Percentiles rank a stretch among this genome's conserved stretches.
Evolutionary conservation across 352 stramenopile genomes (phyloP).

Genomic region (Globisporangium ultimum): DNA sequence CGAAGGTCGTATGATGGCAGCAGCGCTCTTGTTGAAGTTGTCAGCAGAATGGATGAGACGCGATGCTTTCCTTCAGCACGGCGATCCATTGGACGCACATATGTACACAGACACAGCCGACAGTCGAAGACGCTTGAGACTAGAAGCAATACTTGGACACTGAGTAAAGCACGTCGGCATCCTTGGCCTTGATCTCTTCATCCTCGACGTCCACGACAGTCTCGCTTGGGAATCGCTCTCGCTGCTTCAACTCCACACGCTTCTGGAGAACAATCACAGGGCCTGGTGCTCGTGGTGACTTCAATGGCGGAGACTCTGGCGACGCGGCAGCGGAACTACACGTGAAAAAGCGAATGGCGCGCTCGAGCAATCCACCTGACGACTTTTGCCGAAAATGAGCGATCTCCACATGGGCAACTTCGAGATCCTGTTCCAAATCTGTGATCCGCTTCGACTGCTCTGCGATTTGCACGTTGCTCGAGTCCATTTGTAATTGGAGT

Average conservation of each 20-base stretch:
- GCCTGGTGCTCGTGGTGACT: conserved; percentile 11
- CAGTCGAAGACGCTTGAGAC: neutral
- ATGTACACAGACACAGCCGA: neutral
- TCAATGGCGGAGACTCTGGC: conserved; percentile 29
- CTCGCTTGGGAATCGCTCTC: conserved; percentile 25
- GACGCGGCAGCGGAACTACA: conserved; percentile 60
- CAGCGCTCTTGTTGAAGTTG: neutral
- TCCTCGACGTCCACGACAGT: conserved; percentile 38
- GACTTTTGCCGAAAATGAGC: conserved; percentile 42
- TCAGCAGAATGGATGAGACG: conserved; percentile 2
- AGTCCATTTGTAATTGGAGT: conserved; percentile 50
- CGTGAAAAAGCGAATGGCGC: conserved; percentile 84
- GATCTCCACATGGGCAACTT: conserved; percentile 47
- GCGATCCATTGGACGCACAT: conserved; percentile 1
- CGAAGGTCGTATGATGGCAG: no score
- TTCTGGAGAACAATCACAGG: conserved; percentile 27
- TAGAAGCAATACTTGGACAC: conserved; percentile 60
- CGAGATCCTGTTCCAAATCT: conserved; percentile 52
- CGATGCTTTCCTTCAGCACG: conserved; percentile 11
- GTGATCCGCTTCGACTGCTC: conserved; percentile 60
- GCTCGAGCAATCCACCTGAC: conserved; percentile 45
- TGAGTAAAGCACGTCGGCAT: conserved; percentile 53
- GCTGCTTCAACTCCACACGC: conserved; percentile 21
- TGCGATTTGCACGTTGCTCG: conserved; percentile 46
- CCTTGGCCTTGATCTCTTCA: conserved; percentile 52